phyloP scores from a whole-genome alignment of 371 early-diverging fungal species.

The Nematocida sp. region DNA sequence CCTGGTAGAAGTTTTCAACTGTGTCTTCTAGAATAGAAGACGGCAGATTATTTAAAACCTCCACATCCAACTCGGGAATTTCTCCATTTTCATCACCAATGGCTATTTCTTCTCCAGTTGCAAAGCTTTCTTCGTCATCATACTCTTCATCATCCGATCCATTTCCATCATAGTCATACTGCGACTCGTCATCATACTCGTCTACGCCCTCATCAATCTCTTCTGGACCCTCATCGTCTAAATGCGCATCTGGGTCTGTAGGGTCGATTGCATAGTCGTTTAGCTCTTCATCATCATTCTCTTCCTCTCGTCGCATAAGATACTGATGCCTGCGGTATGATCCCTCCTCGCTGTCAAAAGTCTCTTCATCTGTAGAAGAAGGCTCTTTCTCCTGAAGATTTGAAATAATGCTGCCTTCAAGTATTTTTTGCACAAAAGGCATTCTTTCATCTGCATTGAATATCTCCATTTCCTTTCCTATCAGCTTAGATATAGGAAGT shows the following conservation, averaged over 20 bases:
- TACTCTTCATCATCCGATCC: slow-evolving; percentile 17
- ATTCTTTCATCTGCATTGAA: neutral
- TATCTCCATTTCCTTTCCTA: slow-evolving; percentile 20
- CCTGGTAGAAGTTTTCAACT: slow-evolving; percentile 44
- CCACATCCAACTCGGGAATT: slow-evolving; percentile 47
- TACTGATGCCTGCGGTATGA: neutral
- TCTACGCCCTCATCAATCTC: neutral
- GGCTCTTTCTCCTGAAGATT: slow-evolving; percentile 26
- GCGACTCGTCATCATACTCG: slow-evolving; percentile 2
- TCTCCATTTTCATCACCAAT: slow-evolving; percentile 58
- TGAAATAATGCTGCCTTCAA: slow-evolving; percentile 4
- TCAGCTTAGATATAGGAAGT: slow-evolving; percentile 6
- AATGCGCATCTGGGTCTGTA: neutral
- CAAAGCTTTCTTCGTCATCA: slow-evolving; percentile 44
- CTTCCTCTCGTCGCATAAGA: no score
- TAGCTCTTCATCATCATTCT: neutral
- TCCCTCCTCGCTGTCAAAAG: neutral
- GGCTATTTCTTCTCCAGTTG: slow-evolving; percentile 34
- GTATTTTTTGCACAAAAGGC: slow-evolving; percentile 12
- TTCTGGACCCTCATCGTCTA: neutral
- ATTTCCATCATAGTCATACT: slow-evolving; percentile 25
- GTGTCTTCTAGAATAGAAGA: slow-evolving; percentile 36
- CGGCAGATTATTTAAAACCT: slow-evolving; percentile 47
- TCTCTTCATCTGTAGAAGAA: neutral
- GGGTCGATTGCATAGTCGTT: neutral